phyloP scores from a whole-genome alignment of 345 rosid species.

The Psidium guajava region DNA sequence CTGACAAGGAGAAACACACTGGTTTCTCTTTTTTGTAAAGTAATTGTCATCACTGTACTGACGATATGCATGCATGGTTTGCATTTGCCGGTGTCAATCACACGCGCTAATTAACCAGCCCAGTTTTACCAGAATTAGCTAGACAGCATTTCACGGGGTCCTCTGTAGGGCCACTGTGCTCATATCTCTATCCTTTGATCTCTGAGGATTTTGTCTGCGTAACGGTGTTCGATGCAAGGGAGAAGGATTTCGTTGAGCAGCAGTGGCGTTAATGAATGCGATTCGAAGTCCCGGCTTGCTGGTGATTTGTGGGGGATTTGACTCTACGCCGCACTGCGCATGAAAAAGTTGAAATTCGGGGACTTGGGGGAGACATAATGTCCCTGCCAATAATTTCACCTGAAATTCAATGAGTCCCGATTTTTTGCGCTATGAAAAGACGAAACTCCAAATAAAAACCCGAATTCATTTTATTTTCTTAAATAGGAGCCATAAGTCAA shows the following conservation, averaged over 20 bases:
- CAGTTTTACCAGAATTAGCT: not conserved
- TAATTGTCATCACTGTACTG: not conserved
- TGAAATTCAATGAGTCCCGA: not conserved
- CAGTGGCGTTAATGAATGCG: not conserved
- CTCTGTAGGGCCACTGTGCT: not conserved
- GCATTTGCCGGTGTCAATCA: not conserved
- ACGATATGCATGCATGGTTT: not conserved
- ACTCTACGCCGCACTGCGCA: not conserved
- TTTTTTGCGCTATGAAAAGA: not conserved
- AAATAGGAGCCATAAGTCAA: too few species aligned
- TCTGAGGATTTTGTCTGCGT: not conserved
- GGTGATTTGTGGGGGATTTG: not conserved
- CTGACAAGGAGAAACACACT: not conserved
- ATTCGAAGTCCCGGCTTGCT: not conserved
- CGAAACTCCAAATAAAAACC: too few species aligned
- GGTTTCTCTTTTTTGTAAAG: not conserved
- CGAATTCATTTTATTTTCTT: too few species aligned
- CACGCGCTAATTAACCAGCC: not conserved
- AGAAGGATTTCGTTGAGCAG: not conserved
- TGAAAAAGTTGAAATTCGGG: not conserved
- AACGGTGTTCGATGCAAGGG: not conserved
- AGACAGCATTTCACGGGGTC: not conserved
- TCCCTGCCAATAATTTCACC: not conserved
- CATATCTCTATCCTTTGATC: not conserved
- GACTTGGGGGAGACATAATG: not conserved